Conservation (phyloP, 352 stramenopile species). For the Thalassiosira oceanica region DNA sequence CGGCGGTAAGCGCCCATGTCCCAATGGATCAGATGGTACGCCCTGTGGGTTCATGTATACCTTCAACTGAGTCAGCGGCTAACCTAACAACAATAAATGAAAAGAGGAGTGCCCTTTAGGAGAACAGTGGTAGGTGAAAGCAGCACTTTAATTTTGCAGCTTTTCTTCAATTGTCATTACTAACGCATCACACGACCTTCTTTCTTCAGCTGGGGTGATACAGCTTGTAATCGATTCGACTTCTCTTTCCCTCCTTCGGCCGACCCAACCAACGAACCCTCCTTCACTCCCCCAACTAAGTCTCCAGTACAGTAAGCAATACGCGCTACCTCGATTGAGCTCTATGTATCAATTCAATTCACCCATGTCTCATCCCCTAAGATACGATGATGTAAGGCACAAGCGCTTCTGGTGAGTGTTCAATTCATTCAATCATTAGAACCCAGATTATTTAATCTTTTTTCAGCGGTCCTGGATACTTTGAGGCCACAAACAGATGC, state of each 20-base stretch:
- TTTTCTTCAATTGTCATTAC: neutral
- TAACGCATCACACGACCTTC: neutral
- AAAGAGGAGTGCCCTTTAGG: too few species aligned
- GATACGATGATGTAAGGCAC: constrained; percentile 5
- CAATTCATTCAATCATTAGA: too few species aligned
- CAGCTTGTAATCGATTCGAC: neutral
- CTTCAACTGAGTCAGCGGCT: neutral
- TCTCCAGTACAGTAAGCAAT: neutral
- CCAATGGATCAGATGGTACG: neutral
- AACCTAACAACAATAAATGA: too few species aligned
- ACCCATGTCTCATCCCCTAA: constrained; percentile 1
- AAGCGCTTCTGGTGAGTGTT: constrained; percentile 12
- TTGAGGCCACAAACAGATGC: neutral
- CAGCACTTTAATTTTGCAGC: neutral
- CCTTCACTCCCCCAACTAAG: neutral
- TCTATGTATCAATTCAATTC: too few species aligned
- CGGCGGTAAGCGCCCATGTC: neutral
- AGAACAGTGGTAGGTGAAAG: too few species aligned
- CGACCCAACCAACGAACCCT: neutral
- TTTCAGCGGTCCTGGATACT: neutral
- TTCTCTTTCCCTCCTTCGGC: neutral
- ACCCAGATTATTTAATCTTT: too few species aligned
- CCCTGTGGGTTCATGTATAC: neutral
- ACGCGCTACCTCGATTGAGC: neutral
- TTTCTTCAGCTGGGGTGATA: neutral